Base-by-base conservation (phyloP, 164 flowering plant species). In the Paratinospora sagittata region DNA sequence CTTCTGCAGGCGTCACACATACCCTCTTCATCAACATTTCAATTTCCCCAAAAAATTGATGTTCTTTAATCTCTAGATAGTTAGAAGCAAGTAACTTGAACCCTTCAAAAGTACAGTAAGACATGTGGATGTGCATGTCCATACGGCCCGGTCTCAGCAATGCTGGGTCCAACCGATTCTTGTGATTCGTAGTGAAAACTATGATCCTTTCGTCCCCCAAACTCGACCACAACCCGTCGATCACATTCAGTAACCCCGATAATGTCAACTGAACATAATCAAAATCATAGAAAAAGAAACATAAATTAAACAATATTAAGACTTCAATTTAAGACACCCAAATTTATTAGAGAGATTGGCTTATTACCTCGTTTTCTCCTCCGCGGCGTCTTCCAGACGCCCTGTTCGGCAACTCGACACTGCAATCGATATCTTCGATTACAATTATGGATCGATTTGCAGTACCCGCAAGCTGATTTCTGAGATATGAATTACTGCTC, bases 381-480 rank as follows among this genome's bases (percentile, higher is more conserved):
- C 19, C 2, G 60, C 23, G 23, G n/a, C 60, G 4, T 17, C 8
- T 17, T n/a, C 23, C 60, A n/a, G n/a, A 6, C 3, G 21, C 24
- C 10, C 61, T 55, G 61, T n/a, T n/a, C 3, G 7, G 61, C 61
- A 55, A n/a, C 26, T 55, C 61, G 8, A 55, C 61, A 21, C 61
- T 55, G 72, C 86, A 80, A 78, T 87, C 89, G 30, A 88, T 81
- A n/a, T 88, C 91, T 66, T 89, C 91, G 4, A 86, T 75, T n/a
- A 88, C 90, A 21, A 88, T 71, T 52, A 90, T 90, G 0, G 92
- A 86, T 47, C 82, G 75, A 34, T 73, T 87, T 0, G 74, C 71
- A 0, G 82, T 83, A 0, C 82, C 84, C 10, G 85, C 73, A 75
- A 90, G 26, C 73, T 86, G 49, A 58, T 81, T 79, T 64, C 87